A percentile compares a stretch with the other conserved stretches of the same genome.
Evolutionary conservation across 2,329 filamentous ascomycete genomes (phyloP).

Genomic region (Neofusicoccum ribis): DNA sequence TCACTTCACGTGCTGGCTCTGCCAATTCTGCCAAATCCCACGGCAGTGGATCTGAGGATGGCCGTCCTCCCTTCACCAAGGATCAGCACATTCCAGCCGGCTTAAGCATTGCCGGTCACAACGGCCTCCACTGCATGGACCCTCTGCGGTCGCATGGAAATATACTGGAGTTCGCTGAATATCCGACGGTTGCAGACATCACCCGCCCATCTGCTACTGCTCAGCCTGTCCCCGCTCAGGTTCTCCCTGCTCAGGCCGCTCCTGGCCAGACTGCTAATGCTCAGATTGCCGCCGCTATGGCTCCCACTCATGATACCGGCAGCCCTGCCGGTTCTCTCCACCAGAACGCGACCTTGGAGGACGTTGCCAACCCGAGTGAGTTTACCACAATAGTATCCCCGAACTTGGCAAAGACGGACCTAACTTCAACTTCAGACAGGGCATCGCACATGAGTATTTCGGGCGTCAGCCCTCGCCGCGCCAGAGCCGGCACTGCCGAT

Average conservation of each 20-base stretch:
- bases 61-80: neutral
- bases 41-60: neutral
- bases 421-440: neutral
- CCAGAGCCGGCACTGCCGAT: too few species aligned
- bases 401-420: neutral
- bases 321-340: too few species aligned
- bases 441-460: neutral
- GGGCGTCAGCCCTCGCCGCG: too few species aligned
- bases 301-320: too few species aligned
- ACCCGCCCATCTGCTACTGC: too few species aligned
- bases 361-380: neutral
- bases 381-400: neutral
- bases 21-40: neutral
- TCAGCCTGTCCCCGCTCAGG: too few species aligned
- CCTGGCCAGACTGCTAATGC: too few species aligned
- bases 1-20: neutral
- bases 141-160: neutral
- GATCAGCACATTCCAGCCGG: neutral
- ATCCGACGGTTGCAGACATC: too few species aligned
- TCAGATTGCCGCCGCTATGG: too few species aligned
- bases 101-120: neutral
- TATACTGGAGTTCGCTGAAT: neutral
- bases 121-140: neutral
- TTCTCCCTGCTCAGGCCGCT: too few species aligned
- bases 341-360: too few species aligned